Percentiles rank a stretch among this genome's conserved stretches.
phyloP scores from a whole-genome alignment of 2,329 filamentous ascomycete species.

The Ascochyta fabae region DNA sequence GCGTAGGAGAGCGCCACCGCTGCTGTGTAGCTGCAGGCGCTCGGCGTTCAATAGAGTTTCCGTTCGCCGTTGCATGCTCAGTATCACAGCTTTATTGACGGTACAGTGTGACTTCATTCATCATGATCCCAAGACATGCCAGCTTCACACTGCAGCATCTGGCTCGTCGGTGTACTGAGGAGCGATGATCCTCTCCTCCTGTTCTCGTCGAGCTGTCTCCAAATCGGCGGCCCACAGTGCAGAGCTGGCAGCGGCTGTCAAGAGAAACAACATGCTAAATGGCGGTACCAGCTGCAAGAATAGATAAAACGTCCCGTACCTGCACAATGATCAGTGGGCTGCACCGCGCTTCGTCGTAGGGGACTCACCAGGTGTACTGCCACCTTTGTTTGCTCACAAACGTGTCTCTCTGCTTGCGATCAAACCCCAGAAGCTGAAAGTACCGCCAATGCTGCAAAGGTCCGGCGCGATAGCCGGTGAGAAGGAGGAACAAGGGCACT shows the following conservation, averaged over 20 bases:
- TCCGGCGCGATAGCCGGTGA: slow-evolving; percentile 86
- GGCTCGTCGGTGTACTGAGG: slow-evolving; percentile 42
- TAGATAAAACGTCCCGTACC: slow-evolving; percentile 85
- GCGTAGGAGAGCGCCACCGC: background rate
- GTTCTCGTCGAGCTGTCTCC: slow-evolving; percentile 57
- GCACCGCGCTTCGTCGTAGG: background rate
- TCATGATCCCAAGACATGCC: background rate
- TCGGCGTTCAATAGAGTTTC: background rate
- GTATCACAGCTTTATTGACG: background rate
- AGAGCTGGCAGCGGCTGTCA: slow-evolving; percentile 84
- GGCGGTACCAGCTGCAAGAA: slow-evolving; percentile 86
- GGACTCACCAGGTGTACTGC: slow-evolving; percentile 79
- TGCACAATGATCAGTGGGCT: slow-evolving; percentile 34
- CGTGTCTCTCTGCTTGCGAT: slow-evolving; percentile 73
- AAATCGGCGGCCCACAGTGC: slow-evolving; percentile 85
- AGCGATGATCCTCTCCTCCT: slow-evolving; percentile 28
- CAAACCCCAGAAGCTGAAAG: slow-evolving; percentile 78
- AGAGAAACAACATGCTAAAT: slow-evolving; percentile 90
- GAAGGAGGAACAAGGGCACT: slow-evolving; percentile 81
- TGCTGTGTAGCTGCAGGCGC: background rate
- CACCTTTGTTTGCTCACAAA: slow-evolving; percentile 72
- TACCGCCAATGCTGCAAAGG: slow-evolving; percentile 92
- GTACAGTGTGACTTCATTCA: background rate
- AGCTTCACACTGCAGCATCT: slow-evolving; percentile 26
- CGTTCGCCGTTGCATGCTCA: background rate